phyloP scores from a whole-genome alignment of 345 rosid genomes.

The Moringa oleifera region DNA sequence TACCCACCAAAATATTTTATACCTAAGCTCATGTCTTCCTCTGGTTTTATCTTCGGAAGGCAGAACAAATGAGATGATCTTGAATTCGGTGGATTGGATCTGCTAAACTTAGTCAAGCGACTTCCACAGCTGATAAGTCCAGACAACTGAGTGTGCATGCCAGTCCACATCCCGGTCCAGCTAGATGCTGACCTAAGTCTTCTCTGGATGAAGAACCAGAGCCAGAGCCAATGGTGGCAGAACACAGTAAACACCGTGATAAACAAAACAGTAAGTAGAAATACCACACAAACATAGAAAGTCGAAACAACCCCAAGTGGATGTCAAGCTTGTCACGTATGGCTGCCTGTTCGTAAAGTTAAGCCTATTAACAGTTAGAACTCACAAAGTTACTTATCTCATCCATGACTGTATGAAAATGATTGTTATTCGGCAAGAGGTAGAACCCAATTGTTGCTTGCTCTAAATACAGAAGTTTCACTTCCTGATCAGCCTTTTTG shows the following conservation, averaged over 20 bases:
- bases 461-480: constrained; percentile 58
- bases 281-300: constrained; percentile 24
- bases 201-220: constrained; percentile 14
- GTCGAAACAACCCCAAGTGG: constrained; percentile 22
- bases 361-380: constrained; percentile 27
- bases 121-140: constrained; percentile 11
- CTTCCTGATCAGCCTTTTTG: constrained; percentile 60
- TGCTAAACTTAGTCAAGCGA: constrained; percentile 27
- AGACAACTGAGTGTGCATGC: constrained; percentile 13
- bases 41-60: constrained; percentile 24
- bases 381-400: constrained; percentile 66
- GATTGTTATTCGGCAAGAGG: constrained; percentile 68
- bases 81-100: constrained; percentile 10
- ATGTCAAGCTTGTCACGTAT: constrained; percentile 28
- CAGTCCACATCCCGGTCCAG: constrained; percentile 24
- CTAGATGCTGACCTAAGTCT: constrained; percentile 31
- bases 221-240: constrained; percentile 13
- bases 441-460: constrained; percentile 89
- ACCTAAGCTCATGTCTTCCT: constrained; percentile 26
- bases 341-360: constrained; percentile 27
- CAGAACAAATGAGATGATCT: constrained; percentile 15
- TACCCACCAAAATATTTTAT: constrained; percentile 25
- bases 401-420: constrained; percentile 73
- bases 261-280: constrained; percentile 25
- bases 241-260: constrained; percentile 12